These are phyloP conservation scores for Dinochytrium kinnereticum DNA, from an alignment of 371 early-diverging fungal genomes.

Conservation along the genomic window DNA sequence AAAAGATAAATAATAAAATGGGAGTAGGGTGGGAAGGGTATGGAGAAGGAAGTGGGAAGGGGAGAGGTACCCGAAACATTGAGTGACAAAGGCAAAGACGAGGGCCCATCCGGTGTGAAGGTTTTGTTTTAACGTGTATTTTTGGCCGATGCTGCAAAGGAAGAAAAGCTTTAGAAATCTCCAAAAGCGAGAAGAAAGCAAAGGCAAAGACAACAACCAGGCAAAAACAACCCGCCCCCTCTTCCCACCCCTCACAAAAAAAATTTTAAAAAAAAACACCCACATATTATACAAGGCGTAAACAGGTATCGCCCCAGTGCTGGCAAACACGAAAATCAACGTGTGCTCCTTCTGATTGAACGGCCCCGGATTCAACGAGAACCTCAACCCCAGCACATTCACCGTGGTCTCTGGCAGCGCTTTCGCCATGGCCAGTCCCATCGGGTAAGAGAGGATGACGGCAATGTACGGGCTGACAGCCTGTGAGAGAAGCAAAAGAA, in stretches of 20 bases:
- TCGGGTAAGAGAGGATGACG: constrained; percentile 47
- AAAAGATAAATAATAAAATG: too few relatives aligned
- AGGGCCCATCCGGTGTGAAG: constrained; percentile 12
- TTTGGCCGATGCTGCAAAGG: constrained; percentile 15
- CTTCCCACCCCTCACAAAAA: not conserved
- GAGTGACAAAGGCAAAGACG: constrained; percentile 65
- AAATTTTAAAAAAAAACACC: not conserved
- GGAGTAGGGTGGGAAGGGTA: too few relatives aligned
- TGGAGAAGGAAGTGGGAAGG: too few relatives aligned
- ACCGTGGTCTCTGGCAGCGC: constrained; percentile 21
- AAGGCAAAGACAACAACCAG: too few relatives aligned
- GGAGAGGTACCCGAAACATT: constrained; percentile 77
- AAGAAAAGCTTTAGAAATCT: not conserved
- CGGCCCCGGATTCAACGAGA: constrained; percentile 55
- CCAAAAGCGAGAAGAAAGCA: too few relatives aligned
- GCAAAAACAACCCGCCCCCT: too few relatives aligned
- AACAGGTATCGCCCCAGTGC: constrained; percentile 26
- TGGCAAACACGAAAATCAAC: constrained; percentile 45
- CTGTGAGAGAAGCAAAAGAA: not conserved
- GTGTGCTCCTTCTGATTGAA: constrained; percentile 63
- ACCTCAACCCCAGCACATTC: not conserved
- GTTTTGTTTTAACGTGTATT: constrained; percentile 14
- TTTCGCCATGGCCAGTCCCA: constrained; percentile 46
- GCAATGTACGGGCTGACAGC: constrained; percentile 28
- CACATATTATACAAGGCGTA: constrained; percentile 25